Evolutionary conservation across 257 asterid genomes (phyloP), one percentile per base, ranked within the genome.

Genomic region (Mitragyna speciosa): DNA sequence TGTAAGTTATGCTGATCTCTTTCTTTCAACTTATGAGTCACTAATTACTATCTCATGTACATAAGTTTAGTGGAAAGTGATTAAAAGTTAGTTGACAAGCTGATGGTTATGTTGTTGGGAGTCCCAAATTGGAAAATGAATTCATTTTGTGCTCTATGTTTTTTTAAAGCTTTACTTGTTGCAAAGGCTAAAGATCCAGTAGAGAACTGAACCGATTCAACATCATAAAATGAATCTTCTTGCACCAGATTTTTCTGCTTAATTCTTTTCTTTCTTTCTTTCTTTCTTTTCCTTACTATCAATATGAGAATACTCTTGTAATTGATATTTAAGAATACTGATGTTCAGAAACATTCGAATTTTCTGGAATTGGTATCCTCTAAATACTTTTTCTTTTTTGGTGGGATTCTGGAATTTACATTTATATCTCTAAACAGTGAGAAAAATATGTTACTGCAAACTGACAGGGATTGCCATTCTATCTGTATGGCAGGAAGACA

Each of bases 401-500:
- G 36, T 76, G 30, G 48, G 73, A 33, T 74, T 45, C 56, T 41
- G 75, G 54, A 73, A 75, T 65, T 39, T 22, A 70, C 17, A 74
- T n/a, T 70, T 73, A 52, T 79, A 61, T 80, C 79, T 73, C 49
- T 11, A 19, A 15, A 61, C 43, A 74, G 71, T 8, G 30, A 61
- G 79, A 80, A 71, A 80, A 65, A 66, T 65, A 80, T 74, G 83
- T 75, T 65, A 45, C 83, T 41, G 16, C 47, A 52, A 67, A 71
- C 68, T 70, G 81, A 70, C 80, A 81, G 73, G 76, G 48, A 75
- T 41, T 49, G 77, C 31, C 64, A 19, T 59, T 76, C 63, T 66
- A 51, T 75, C 82, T 82, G 87, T 85, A 85, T 78, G 78, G 80
- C 85, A 84, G 83, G 83, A 80, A 82, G 87, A 84, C 89, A 88